Conservation (phyloP, 1,284 basidiomycete genomes). For the Termitomyces sp. region DNA sequence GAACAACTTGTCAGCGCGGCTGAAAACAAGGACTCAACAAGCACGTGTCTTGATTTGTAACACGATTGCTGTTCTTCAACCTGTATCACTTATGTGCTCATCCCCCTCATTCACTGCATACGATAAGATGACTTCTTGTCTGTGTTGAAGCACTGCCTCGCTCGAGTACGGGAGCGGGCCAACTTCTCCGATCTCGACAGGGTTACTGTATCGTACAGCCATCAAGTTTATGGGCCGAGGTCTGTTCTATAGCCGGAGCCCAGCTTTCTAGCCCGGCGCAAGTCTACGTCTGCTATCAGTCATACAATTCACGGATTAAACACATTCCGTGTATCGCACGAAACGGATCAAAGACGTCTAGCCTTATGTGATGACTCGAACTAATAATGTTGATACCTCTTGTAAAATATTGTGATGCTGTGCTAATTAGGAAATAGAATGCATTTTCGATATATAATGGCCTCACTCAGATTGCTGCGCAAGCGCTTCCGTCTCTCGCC, state of each 20-base stretch:
- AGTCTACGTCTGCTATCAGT: not conserved
- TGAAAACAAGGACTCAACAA: too few relatives aligned
- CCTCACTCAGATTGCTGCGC: not conserved
- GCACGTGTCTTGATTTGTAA: too few relatives aligned
- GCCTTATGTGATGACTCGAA: not conserved
- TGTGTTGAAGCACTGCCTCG: not conserved
- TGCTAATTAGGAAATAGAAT: not conserved
- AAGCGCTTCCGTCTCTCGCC: not conserved
- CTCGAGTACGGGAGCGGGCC: not conserved
- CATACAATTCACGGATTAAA: too few relatives aligned
- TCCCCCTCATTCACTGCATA: not conserved
- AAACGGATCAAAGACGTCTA: too few relatives aligned
- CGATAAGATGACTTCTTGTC: not conserved
- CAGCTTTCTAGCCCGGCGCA: too few relatives aligned
- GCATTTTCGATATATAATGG: not conserved
- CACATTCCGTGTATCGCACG: not conserved
- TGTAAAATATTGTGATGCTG: too few relatives aligned
- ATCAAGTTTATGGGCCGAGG: not conserved
- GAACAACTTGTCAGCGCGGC: too few relatives aligned
- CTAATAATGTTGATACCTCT: too few relatives aligned
- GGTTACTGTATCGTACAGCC: not conserved
- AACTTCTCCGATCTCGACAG: not conserved
- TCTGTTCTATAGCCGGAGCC: not conserved
- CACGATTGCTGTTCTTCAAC: too few relatives aligned
- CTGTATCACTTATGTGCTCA: not conserved